Evolutionary conservation across 2,329 filamentous ascomycete species (phyloP).

Genomic region (Aspergillus eucalypticola): DNA sequence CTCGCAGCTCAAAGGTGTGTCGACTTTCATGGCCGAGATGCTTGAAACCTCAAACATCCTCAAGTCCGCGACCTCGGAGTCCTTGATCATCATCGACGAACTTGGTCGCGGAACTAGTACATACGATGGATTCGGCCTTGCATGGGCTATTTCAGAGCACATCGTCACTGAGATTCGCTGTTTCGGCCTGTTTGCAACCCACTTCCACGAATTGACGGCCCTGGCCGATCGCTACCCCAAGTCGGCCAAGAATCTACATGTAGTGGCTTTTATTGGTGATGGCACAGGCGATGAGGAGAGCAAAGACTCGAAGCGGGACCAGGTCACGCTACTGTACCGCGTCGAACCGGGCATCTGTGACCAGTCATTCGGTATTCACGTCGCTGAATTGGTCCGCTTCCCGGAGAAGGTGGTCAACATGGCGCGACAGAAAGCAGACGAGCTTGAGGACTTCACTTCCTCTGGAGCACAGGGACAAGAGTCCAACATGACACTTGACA

Average conservation of each 20-base stretch:
- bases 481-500: conserved; percentile 34
- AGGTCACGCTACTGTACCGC: conserved; percentile 95
- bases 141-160: conserved; percentile 98
- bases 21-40: conserved; percentile 99
- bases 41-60: conserved; percentile 97
- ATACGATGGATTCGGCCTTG: conserved; percentile 97
- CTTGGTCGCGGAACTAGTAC: conserved; percentile 95
- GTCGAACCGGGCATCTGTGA: conserved; percentile 94
- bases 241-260: conserved; percentile 89
- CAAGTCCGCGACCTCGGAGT: conserved; percentile 92
- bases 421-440: conserved; percentile 98
- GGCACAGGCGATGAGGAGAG: conserved; percentile 48
- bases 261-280: conserved; percentile 84
- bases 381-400: conserved; percentile 94
- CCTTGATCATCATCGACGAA: conserved; percentile 97
- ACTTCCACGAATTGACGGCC: conserved; percentile 96
- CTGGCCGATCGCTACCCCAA: conserved; percentile 76
- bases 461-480: conserved; percentile 49
- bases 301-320: conserved; percentile 60
- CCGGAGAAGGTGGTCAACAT: conserved; percentile 96
- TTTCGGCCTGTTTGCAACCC: conserved; percentile 92
- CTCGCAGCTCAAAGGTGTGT: conserved; percentile 95
- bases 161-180: conserved; percentile 94
- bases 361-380: conserved; percentile 97
- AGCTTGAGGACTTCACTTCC: conserved; percentile 82